Base-by-base conservation (phyloP, 192 early-diverging fungal species). In the Gamsiella multidivaricata region DNA sequence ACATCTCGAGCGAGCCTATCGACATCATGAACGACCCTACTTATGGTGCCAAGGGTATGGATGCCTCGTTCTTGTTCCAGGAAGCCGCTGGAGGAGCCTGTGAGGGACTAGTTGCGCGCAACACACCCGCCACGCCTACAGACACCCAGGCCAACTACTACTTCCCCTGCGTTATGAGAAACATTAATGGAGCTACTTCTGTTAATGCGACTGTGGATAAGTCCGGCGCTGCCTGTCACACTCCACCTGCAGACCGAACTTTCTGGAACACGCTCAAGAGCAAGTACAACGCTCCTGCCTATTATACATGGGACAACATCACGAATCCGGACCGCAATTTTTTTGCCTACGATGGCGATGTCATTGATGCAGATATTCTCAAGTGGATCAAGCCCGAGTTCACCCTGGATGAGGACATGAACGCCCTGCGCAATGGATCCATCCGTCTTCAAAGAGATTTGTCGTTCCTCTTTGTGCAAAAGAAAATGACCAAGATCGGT, bases 21-120 rank as follows among this genome's bases (percentile, higher is more conserved):
- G 74, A 83, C 29, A 88, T 90, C 57, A 74, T 89, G 53, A 80
- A 88, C 62, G 83, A 81, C 46, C 54, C 60, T 14, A 83, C 83
- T 3, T 70, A 82, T 14, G 82, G 85, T 22, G 90, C 90, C 1
- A 87, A 87, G 45, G 88, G 88, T 47, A 90, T 85, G 86, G 91
- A 93, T 65, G 82, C 90, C 42, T 90, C 90, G 28, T 91, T 91
- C 64, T 53, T 93, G 69, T 93, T 93, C 80, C 91, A 93, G 80
- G 84, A 88, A 53, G 83, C 82, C 18, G 86, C 86, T 59, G 62
- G 79, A 65, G 75, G 81, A 14, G 89, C 88, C 64, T 83, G 79
- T 53, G 81, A 86, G 22, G 82, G 88, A 29, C 74, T 92, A 23
- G 79, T 78, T 54, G 65, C 73, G 33, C 60, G 74, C 36, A 32